Conservation (phyloP, 2,329 filamentous ascomycete genomes). For the Fusarium sp. region DNA sequence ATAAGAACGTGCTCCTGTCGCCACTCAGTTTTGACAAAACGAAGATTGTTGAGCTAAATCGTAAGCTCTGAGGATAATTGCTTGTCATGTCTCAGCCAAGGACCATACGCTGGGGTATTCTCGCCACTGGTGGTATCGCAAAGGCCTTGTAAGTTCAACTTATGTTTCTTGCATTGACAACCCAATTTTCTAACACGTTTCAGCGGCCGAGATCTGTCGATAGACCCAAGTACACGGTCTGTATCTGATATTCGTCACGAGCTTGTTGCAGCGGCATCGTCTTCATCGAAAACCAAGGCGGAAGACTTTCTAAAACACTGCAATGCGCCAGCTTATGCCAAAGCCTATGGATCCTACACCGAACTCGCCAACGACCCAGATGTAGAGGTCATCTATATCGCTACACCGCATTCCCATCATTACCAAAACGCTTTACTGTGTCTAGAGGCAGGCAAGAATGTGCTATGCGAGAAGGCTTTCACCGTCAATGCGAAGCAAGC, state of each 20-base stretch:
- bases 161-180: neutral
- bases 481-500: conserved; percentile 86
- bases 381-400: conserved; percentile 88
- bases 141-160: conserved; percentile 13
- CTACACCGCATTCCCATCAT: conserved; percentile 91
- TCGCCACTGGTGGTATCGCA: conserved; percentile 28
- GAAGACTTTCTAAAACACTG: conserved; percentile 79
- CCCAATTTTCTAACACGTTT: neutral
- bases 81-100: too few species aligned
- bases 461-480: conserved; percentile 91
- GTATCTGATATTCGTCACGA: too few species aligned
- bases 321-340: conserved; percentile 74
- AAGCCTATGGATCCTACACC: conserved; percentile 83
- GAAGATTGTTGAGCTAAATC: too few species aligned
- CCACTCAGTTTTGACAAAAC: too few species aligned
- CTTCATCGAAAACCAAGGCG: conserved; percentile 77
- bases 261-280: conserved; percentile 81
- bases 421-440: conserved; percentile 89
- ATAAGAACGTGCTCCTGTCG: too few species aligned
- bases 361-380: conserved; percentile 83
- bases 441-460: conserved; percentile 85
- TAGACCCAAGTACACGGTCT: conserved; percentile 81
- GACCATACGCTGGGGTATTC: conserved; percentile 25
- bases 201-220: conserved; percentile 76
- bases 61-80: too few species aligned